Base-by-base conservation (phyloP, 2,329 filamentous ascomycete species). In the Cyphellophora europaea region DNA sequence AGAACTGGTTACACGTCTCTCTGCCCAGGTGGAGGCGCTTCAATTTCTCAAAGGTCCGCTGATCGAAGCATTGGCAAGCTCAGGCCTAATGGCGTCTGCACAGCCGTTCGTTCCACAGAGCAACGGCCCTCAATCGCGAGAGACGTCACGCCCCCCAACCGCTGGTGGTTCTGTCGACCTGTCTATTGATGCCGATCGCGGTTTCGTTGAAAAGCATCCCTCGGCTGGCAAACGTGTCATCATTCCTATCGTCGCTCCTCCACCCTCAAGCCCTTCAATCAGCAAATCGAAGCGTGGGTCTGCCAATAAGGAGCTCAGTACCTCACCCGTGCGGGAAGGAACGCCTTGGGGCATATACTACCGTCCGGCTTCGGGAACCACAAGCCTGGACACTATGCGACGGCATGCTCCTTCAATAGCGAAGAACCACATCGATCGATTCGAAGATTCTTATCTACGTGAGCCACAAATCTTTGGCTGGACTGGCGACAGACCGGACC, bases 211-310 rank as follows among this genome's bases (percentile, higher is more conserved):
- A n/a, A 25, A n/a, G 35, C 30, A 19, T 31, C 15, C 16, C 13
- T 15, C 11, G 6, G 30, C 11, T 18, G 13, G 16, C 11, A 25
- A 30, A 16, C 34, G 35, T 14, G 19, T 18, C 15, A 30, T 34
- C 4, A 49, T 49, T 34, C 47, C 47, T 13, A 49, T 49, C 21
- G 40, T 48, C n/a, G 37, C 43, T 17, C 47, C 45, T 32, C 45
- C 41, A 27, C 17, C 27, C 21, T 8, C 8, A 8, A 27, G 12
- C 15, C 12, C 30, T 18, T 19, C 19, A 10, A 13, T 13, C 13
- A n/a, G 21, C 21, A 8, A 25, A n/a, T n/a, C 8, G 21, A 25
- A 8, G 21, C 21, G n/a, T 8, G 8, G 21, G 8, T 25, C 21
- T 25, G 21, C 21, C n/a, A n/a, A 25, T 8, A 8, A 8, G n/a